Base-by-base conservation (phyloP, 805 yeast genomes). In the Pichia gijzeniarum region DNA sequence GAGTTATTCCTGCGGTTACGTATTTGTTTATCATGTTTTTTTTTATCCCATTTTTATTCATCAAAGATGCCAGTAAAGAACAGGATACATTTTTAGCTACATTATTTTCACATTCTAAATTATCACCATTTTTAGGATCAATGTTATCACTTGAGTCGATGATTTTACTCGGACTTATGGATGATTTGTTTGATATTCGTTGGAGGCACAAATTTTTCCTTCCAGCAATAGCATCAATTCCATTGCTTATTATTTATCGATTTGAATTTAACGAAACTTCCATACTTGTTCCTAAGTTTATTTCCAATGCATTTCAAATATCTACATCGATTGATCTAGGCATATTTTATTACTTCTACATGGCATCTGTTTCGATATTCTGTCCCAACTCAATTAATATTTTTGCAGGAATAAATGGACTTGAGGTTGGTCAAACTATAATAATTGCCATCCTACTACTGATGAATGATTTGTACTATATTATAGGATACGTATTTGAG, bases 141-240 rank as follows among this genome's bases (percentile, higher is more conserved):
- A 70, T 91, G 9, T 66, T 93, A 48, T 87, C 95, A 49, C 65
- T 93, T 40, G 88, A 88, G 64, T 78, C 88, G 53, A 90, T 93
- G 62, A 73, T 89, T 14, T 68, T 93, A 36, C 69, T 93, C 37
- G 99, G 99, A 0, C 72, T 93, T 27, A 84, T 95, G 40, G 99
- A 93, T 64, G 99, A 93, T 68, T 71, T 93, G 56, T 93, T 93
- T 59, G 99, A 93, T 64, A 80, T 93, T 51, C 76, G 96, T 55
- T 93, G 99, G 99, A 74, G 99, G 60, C 96, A 93, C 68, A 93
- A 93, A 70, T 88, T 93, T 67, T 88, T 93, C 57, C 61, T 93
- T 53, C 99, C 99, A 0, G 96, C 96, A 0, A 79, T 93, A 44
- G 96, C 96, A 0, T 82, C 96, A 1, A 79, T 93, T 37, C 99